Evolutionary conservation across 768 basidiomycete species (phyloP), one percentile per base, ranked within the genome.

Genomic region (Suillus tomentosus): DNA sequence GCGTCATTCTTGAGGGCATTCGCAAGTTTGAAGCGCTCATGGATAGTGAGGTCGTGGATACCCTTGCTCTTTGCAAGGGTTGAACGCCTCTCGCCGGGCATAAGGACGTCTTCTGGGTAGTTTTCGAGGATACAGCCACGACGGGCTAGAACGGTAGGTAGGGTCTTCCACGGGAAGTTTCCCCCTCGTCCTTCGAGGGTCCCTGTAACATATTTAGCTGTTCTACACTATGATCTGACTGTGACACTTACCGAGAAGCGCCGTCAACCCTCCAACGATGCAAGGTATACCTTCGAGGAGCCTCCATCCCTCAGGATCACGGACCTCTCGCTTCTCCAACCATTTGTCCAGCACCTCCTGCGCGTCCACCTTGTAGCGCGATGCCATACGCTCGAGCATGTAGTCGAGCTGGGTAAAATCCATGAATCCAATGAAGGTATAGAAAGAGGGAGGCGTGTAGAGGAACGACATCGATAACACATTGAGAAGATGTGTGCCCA

Each of bases 21-120:
- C 3, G 3, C 37, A 43, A 62, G 61, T 7, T 14, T 15, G 36
- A 9, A 11, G 11, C 19, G 36, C 24, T 62, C 48, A n/a, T 27
- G 9, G 6, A 31, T 53, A 5, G 37, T 24, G 47, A 62, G 48
- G 17, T 47, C 19, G 6, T 34, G n/a, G 24, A 62, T 62, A 13
- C 61, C 61, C 61, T 62, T 62, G 36, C 48, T 51, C 61, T 37
- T 51, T 4, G 36, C 45, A 6, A 47, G 43, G 36, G 17, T 50
- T 36, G 22, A 10, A 36, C 6, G 36, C 22, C 24, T 24, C 8
- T 62, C 43, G n/a, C 47, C 48, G 5, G 61, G 48, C 61, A 62
- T 15, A 5, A 48, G 34, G 5, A 62, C 36, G 36, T 24, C 14
- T 3, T 37, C 42, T 1, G n/a, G 61, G 36, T 47, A 62, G 31